Base-by-base conservation (phyloP, 202 grass and related monocot genomes). In the Setaria viridis region DNA sequence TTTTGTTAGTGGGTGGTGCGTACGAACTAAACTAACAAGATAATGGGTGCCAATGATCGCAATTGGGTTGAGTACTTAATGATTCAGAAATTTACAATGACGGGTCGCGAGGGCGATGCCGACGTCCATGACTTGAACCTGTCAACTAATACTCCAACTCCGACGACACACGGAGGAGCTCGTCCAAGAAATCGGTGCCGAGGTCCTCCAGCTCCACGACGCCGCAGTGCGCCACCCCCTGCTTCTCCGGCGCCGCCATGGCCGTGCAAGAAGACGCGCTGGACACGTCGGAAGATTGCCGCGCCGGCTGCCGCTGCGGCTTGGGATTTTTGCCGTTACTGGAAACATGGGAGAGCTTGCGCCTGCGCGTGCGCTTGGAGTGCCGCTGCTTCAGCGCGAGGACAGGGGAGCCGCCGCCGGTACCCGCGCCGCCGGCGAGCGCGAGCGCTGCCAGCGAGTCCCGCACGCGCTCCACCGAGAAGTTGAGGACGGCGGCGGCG, bases 401-500 rank as follows among this genome's bases (percentile, higher is more conserved):
- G 32, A 84, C 58, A 4, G 81, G 81, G 19, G 70, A 75, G 1
- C 32, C 43, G 4, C 20, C 20, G 11, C 57, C 45, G 25, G 25
- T 25, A 25, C 25, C 25, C 25, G 25, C 25, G 12, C 76, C 6
- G 13, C 55, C 85, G 12, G 89, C 72, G 0, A 90, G 81, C 37
- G 89, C 89, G 0, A 50, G 81, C 84, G 45, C 21, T 5, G 6
- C 17, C 0, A 82, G 63, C 7, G 86, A 88, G 17, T 83, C 86
- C 73, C 45, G 29, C 12, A 64, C 85, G 71, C 8, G 59, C 10
- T 92, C 72, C 3, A 84, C 82, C 0, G 88, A 88, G 81, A 95
- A 95, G 78, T 95, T 92, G 80, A 95, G 84, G 14, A 94, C 82
- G 7, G 93, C 85, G 35, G 87, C 65, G 51, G 42, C 17, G 37